These are phyloP conservation scores for Metschnikowia dekortorum DNA, from an alignment of 805 yeast species.

Conservation along the genomic window DNA sequence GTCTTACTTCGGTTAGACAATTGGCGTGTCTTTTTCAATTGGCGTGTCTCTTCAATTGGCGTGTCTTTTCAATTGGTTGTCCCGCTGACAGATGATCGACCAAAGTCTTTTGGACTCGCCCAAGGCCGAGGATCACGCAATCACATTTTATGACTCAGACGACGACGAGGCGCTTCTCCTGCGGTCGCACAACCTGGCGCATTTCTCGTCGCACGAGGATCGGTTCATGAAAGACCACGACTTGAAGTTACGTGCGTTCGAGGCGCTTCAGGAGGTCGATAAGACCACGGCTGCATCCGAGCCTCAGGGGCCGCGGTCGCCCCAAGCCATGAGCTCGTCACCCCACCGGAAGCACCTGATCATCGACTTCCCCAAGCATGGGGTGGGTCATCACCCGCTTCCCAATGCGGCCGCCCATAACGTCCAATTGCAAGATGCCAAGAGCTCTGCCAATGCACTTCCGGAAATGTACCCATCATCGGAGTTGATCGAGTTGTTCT, in stretches of 20 bases:
- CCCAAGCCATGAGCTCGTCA: slow-evolving; percentile 16
- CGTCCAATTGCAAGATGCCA: slow-evolving; percentile 13
- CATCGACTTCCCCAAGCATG: slow-evolving; percentile 32
- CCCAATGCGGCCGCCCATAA: slow-evolving; percentile 19
- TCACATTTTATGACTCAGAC: slow-evolving; percentile 12
- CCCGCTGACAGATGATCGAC: background rate
- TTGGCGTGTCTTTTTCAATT: too few species aligned
- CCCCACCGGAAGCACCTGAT: slow-evolving; percentile 33
- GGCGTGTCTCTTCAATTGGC: too few species aligned
- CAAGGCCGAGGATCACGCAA: slow-evolving; percentile 4
- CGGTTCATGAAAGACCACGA: slow-evolving; percentile 60
- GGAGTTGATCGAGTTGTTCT: slow-evolving; percentile 61
- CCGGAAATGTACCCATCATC: slow-evolving; percentile 59
- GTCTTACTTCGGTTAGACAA: too few species aligned
- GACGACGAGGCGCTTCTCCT: slow-evolving; percentile 27
- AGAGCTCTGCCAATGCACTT: slow-evolving; percentile 18
- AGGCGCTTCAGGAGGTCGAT: slow-evolving; percentile 31
- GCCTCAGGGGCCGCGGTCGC: slow-evolving; percentile 28
- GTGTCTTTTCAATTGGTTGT: too few species aligned
- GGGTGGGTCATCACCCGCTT: slow-evolving; percentile 16
- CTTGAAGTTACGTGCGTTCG: slow-evolving; percentile 58
- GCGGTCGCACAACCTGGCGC: slow-evolving; percentile 42
- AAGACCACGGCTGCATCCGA: slow-evolving; percentile 15
- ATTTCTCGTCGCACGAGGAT: slow-evolving; percentile 64
- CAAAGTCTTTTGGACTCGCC: background rate